Percentiles rank a stretch among this genome's conserved stretches.
Conservation (phyloP, 192 early-diverging fungal species). For the Physocladia obscura region DNA sequence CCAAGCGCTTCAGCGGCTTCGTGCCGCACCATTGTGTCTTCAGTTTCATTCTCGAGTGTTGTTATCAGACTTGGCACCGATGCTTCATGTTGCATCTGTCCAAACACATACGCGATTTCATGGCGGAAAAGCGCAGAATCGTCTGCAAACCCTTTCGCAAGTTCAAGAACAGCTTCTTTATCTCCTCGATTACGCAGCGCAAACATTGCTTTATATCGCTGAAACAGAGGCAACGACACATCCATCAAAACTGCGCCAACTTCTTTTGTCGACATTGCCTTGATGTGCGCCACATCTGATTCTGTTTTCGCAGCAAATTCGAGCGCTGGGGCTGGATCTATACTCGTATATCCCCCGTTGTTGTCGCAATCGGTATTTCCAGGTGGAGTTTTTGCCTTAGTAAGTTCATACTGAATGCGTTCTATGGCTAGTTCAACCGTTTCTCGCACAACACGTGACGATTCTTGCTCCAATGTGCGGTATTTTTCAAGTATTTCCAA, state of each 20-base stretch:
- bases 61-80: conserved; percentile 80
- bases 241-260: conserved; percentile 68
- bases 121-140: conserved; percentile 85
- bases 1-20: conserved; percentile 97
- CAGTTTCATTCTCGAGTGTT: conserved; percentile 71
- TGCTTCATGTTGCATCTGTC: conserved; percentile 92
- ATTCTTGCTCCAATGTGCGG: conserved; percentile 60
- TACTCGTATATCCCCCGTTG: conserved; percentile 63
- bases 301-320: conserved; percentile 35
- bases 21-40: conserved; percentile 92
- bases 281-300: background rate
- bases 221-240: conserved; percentile 73
- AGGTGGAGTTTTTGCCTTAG: conserved; percentile 11
- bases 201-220: conserved; percentile 95
- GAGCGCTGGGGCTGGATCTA: conserved; percentile 88
- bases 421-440: conserved; percentile 89
- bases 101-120: conserved; percentile 84
- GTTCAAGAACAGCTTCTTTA: conserved; percentile 71
- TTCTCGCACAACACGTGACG: conserved; percentile 77
- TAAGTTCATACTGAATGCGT: conserved; percentile 74
- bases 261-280: conserved; percentile 63
- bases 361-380: background rate
- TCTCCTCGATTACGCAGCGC: conserved; percentile 83
- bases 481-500: conserved; percentile 75
- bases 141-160: conserved; percentile 82